Evolutionary conservation across 2,329 filamentous ascomycete genomes (phyloP), one percentile per base, ranked within the genome.

Genomic region (Ophiocordyceps camponoti-saundersi): DNA sequence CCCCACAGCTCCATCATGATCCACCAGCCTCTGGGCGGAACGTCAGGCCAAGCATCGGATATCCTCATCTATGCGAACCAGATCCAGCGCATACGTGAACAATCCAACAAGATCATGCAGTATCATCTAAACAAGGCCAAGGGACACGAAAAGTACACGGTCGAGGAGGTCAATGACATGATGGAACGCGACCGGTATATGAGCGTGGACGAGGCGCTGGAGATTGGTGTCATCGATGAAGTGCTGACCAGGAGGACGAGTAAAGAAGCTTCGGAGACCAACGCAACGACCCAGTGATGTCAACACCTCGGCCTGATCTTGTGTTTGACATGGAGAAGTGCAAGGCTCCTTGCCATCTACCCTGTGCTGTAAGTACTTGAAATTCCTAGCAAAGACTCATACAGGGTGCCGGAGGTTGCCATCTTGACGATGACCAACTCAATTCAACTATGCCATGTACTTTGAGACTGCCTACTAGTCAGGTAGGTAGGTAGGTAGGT

Each of bases 151-250:
- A 85, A 86, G 63, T 80, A 87, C 61, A 80, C 72, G 32, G 58
- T 94, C 34, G 80, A 88, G 44, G 84, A 93, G 58, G 84, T 98
- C 58, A 90, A 92, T 64, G 86, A 82, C 61, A 75, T 95, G 62
- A 96, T 98, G 90, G 92, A 98, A 69, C 72, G 92, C 48, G 92
- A 98, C 63, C 92, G 92, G 59, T 96, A 95, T 56, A 75, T 98
- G 73, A 83, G 82, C 47, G 88, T 89, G 0, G 70, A 86, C 43
- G 89, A 98, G 68, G 92, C 92, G 10, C 70, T 87, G 56, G 86
- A 93, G 45, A 75, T 93, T 64, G 92, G 92, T 0, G 85, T 98
- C 55, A 80, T 98, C 51, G 92, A 98, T 62, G 80, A 90, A 66
- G 89, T 98, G 50, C 60, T 98, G 55, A 73, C 79, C 44, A 74